phyloP scores from a whole-genome alignment of 1,139 yeast genomes.

The Blastobotrys arbuscula region DNA sequence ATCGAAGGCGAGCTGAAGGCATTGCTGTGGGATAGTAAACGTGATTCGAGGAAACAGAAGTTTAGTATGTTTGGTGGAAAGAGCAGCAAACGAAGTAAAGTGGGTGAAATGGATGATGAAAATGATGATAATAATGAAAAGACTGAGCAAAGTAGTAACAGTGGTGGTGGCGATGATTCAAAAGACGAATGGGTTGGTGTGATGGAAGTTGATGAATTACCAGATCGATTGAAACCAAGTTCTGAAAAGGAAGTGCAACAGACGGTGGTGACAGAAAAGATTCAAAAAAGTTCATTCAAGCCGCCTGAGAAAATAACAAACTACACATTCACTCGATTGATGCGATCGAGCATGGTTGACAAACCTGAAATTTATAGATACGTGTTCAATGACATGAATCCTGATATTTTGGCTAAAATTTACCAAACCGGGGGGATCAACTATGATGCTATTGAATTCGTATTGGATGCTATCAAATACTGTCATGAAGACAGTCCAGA shows the following conservation, averaged over 20 bases:
- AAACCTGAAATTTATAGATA: slow-evolving; percentile 38
- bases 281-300: slow-evolving; percentile 1
- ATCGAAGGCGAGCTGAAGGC: slow-evolving; percentile 17
- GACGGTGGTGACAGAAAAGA: not conserved
- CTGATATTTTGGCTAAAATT: slow-evolving; percentile 33
- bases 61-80: slow-evolving; percentile 1
- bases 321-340: slow-evolving; percentile 21
- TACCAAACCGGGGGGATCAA: slow-evolving; percentile 53
- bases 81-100: not conserved
- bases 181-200: slow-evolving; percentile 11
- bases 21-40: slow-evolving; percentile 16
- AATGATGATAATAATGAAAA: not conserved
- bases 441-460: slow-evolving; percentile 48
- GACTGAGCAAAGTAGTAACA: not conserved
- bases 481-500: slow-evolving; percentile 7
- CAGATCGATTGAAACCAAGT: slow-evolving; percentile 9
- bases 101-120: not conserved
- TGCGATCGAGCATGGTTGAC: slow-evolving; percentile 23
- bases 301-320: slow-evolving; percentile 22
- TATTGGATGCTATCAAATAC: slow-evolving; percentile 42
- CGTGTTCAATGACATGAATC: slow-evolving; percentile 35
- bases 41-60: slow-evolving; percentile 11
- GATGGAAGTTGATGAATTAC: slow-evolving; percentile 15
- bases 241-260: not conserved
- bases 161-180: not conserved